Evolutionary conservation across 2,329 filamentous ascomycete species (phyloP).

Genomic region (Cryphonectria japonica): DNA sequence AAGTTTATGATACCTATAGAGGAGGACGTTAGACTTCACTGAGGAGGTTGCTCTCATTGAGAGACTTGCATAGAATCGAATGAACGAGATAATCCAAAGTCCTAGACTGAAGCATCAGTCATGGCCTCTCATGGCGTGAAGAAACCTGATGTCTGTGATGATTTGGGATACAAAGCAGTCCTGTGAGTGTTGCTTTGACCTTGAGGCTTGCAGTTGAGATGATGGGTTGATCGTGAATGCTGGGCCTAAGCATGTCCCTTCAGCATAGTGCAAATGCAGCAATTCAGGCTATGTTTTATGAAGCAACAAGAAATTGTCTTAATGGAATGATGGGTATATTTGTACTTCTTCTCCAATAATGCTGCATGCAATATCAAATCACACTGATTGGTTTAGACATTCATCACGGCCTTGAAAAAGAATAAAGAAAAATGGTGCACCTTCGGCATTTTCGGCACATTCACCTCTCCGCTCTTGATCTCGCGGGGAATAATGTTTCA

Average conservation of each 20-base stretch:
- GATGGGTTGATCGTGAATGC: too few relatives aligned
- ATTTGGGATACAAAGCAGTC: neutral
- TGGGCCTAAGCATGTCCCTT: too few relatives aligned
- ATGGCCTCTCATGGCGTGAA: neutral
- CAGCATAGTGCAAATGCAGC: too few relatives aligned
- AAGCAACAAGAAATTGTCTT: neutral
- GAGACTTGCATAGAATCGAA: neutral
- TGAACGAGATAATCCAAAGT: neutral
- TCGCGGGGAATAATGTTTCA: neutral
- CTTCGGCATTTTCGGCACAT: neutral
- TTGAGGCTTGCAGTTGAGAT: too few relatives aligned
- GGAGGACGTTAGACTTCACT: neutral
- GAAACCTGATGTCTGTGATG: neutral
- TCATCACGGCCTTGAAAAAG: too few relatives aligned
- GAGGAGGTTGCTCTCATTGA: neutral
- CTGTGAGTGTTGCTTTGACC: too few relatives aligned
- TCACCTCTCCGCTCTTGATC: neutral
- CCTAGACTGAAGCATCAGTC: neutral
- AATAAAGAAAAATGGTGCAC: neutral
- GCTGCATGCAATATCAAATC: neutral
- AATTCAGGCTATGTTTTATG: too few relatives aligned
- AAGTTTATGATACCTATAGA: neutral
- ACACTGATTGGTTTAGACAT: neutral
- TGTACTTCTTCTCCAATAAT: neutral
- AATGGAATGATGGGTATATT: neutral